Conservation (phyloP, 495 filamentous ascomycete species). For the Gamarada debralockiae region DNA sequence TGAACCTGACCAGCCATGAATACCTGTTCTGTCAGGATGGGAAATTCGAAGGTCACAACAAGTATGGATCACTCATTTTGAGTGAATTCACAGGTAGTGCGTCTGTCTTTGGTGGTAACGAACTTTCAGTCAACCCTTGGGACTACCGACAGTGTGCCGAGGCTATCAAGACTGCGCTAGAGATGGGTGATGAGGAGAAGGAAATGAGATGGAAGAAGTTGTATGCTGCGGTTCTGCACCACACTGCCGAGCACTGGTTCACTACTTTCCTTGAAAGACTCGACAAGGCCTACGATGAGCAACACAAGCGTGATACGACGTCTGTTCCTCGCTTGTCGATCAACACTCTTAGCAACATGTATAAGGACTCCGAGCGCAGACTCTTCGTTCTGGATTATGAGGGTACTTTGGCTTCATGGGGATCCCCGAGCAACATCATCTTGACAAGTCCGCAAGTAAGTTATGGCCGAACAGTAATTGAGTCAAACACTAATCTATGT, state of each 20-base stretch:
- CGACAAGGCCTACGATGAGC: conserved; percentile 71
- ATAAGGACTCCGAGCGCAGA: conserved; percentile 57
- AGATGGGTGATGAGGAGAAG: conserved; percentile 70
- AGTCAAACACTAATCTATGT: conserved; percentile 12
- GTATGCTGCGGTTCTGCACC: conserved; percentile 68
- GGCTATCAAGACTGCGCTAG: conserved; percentile 75
- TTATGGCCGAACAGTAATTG: conserved; percentile 1
- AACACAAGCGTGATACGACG: conserved; percentile 75
- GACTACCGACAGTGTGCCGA: conserved; percentile 81
- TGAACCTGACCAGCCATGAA: conserved; percentile 92
- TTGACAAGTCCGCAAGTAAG: conserved; percentile 70
- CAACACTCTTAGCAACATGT: conserved; percentile 55
- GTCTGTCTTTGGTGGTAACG: conserved; percentile 71
- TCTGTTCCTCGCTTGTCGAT: conserved; percentile 80
- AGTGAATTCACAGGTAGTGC: conserved; percentile 93
- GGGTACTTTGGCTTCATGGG: conserved; percentile 83
- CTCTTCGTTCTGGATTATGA: conserved; percentile 91
- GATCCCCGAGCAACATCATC: conserved; percentile 73
- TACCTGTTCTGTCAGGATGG: conserved; percentile 92
- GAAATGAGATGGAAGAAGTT: conserved; percentile 68
- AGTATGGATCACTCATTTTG: conserved; percentile 81
- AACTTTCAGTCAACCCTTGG: conserved; percentile 89
- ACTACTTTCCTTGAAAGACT: conserved; percentile 65
- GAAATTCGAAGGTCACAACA: conserved; percentile 59
- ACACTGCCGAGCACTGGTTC: conserved; percentile 83